Conservation (phyloP, 1,284 basidiomycete species). For the Sphagnurus paluster region DNA sequence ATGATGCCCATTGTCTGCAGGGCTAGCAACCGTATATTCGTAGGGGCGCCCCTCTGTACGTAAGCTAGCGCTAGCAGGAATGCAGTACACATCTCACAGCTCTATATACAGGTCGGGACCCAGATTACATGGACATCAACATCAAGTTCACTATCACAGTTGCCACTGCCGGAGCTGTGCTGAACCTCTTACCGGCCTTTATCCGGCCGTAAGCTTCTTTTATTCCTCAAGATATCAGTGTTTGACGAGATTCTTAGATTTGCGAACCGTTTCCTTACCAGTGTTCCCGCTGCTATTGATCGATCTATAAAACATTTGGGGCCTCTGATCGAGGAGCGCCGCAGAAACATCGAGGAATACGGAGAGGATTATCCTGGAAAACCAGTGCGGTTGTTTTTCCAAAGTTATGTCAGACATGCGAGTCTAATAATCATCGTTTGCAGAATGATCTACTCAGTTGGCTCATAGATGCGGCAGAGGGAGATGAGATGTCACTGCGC, state of each 20-base stretch:
- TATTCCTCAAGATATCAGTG: slow-evolving; percentile 23
- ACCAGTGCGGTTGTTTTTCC: slow-evolving; percentile 24
- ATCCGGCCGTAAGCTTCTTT: slow-evolving; percentile 38
- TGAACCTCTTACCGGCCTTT: slow-evolving; percentile 35
- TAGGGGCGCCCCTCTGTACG: slow-evolving; percentile 10
- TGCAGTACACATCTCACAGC: no score
- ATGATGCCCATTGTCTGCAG: slow-evolving; percentile 41
- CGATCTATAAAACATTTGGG: slow-evolving; percentile 32
- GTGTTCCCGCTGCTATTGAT: slow-evolving; percentile 20
- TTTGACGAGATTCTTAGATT: slow-evolving; percentile 1
- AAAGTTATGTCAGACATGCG: not conserved
- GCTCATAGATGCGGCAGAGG: slow-evolving; percentile 27
- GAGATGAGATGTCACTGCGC: slow-evolving; percentile 18
- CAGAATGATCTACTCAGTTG: slow-evolving; percentile 31
- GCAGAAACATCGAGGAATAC: slow-evolving; percentile 32
- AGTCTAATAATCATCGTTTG: not conserved
- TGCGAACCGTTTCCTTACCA: slow-evolving; percentile 3
- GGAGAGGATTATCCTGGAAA: slow-evolving; percentile 34
- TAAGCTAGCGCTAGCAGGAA: not conserved
- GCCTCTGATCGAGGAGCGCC: slow-evolving; percentile 43
- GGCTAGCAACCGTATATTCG: slow-evolving; percentile 30
- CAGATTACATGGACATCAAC: slow-evolving; percentile 35
- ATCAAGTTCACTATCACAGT: slow-evolving; percentile 30
- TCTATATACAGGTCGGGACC: slow-evolving; percentile 29
- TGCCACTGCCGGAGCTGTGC: slow-evolving; percentile 19